Evolutionary conservation across 225 moss, liverwort and hornwort genomes (phyloP), one percentile per base, ranked within the genome.

Genomic region (Straminergon stramineum): DNA sequence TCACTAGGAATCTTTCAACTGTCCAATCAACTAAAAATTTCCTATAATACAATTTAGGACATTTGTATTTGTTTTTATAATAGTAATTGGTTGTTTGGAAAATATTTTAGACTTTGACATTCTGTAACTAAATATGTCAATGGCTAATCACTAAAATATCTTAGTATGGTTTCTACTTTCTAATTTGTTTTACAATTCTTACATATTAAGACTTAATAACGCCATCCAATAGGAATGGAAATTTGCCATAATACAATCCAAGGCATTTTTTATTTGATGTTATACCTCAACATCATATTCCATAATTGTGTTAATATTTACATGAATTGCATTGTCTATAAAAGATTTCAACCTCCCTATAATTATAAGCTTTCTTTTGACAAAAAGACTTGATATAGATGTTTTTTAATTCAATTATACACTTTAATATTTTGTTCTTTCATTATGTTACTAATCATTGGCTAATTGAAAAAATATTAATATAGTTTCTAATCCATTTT

Each of bases 71-170:
- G 1, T 31, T 7, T 52, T 20, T 32, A 13, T 1, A 76, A 13
- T 1, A 52, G 0, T 14, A 32, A 12, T 32, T 76, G 13, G 20
- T 34, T 19, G 19, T 32, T 45, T 56, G 4, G 0, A 13, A 56
- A 56, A 37, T 14, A 4, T 35, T 55, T 1, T 10, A 79, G 11
- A 2, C 2, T 11, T 48, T 7, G 5, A 20, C 20, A 31, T 51
- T 75, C 20, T 43, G 0, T 19, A 2, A 32, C 4, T 79, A 16
- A 45, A 8, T 15, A 45, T 15, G 2, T 16, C 4, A n/a, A 4
- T 27, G 15, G 15, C 8, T 35, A 2, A 80, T 58, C 0, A n/a
- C 1, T 24, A 79, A 37, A n/a, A 56, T 8, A 79, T n/a, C 14
- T 15, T 9, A 16, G 6, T 52, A 30, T 31, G 52, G 5, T 48